phyloP scores from a whole-genome alignment of 2,329 filamentous ascomycete species.

The Grosmannia penicillata region DNA sequence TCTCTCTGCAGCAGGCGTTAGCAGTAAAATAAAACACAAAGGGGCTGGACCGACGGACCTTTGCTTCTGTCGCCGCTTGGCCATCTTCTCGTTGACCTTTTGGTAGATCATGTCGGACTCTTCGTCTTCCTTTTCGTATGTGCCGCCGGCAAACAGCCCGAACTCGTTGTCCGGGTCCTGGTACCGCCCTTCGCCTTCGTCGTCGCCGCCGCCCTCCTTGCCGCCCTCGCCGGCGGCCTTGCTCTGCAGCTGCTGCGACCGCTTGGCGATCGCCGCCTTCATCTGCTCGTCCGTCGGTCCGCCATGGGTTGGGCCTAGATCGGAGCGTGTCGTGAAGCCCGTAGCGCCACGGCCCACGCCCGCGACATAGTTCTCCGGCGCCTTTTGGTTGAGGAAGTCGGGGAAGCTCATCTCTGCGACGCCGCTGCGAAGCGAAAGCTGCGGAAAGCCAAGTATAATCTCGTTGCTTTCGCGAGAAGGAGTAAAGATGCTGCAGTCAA shows the following conservation, averaged over 20 bases:
- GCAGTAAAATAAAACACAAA: conserved; percentile 9
- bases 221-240: conserved; percentile 47
- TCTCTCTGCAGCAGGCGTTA: too few relatives aligned
- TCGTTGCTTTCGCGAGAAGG: too few relatives aligned
- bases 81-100: conserved; percentile 95
- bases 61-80: conserved; percentile 68
- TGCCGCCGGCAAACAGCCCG: conserved; percentile 84
- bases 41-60: conserved; percentile 55
- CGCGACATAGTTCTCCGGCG: conserved; percentile 80
- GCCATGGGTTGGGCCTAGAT: conserved; percentile 87
- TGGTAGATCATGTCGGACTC: conserved; percentile 95
- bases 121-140: conserved; percentile 95
- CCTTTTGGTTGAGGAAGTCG: conserved; percentile 79
- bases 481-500: too few relatives aligned
- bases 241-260: conserved; percentile 59
- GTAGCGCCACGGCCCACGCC: conserved; percentile 96
- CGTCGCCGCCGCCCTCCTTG: conserved; percentile 40
- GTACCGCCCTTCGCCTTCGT: conserved; percentile 62
- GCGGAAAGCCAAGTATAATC: background rate
- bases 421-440: conserved; percentile 26
- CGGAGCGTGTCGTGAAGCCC: conserved; percentile 92
- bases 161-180: conserved; percentile 97
- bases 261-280: conserved; percentile 90
- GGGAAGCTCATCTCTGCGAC: conserved; percentile 43
- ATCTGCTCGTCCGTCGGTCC: conserved; percentile 96